Evolutionary conservation across 768 basidiomycete genomes (phyloP), one percentile per base, ranked within the genome.

Genomic region (Phaeotremella fagi): DNA sequence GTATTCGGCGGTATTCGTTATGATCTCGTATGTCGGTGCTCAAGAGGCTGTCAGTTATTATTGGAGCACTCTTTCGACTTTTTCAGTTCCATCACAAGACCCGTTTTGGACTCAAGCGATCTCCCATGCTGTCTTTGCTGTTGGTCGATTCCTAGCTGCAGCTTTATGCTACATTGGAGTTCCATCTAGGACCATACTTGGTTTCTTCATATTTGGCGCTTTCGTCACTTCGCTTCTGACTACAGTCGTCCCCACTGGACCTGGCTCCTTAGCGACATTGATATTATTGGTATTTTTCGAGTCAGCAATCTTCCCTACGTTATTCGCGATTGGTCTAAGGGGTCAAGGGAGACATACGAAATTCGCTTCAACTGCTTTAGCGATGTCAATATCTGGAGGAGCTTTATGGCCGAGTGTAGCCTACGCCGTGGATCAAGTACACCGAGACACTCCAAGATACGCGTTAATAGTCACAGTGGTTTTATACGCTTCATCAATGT

Each of bases 261-360:
- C 26, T 7, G 46, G 46, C 11, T 16, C 65, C 0, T 35, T 66
- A n/a, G 56, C 59, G 3, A 51, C 58, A 15, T 57, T 71, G 22
- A 51, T 71, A 31, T 45, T 73, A 4, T 25, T 54, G 48, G 45
- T 55, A 14, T 64, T 73, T 50, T 71, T 70, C 55, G 65, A 73
- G 48, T 55, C 62, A 0, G 54, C 70, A 26, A 68, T 73, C 31
- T 71, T 73, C 54, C 72, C 72, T 1, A 56, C 61, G 5, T 16
- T 73, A 9, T 71, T 66, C 63, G 70, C 72, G 27, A 68, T 73
- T 46, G 55, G 50, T 12, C 49, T 71, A 1, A 59, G 72, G 2
- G 56, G 56, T 23, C 66, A 70, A 44, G 72, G 72, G 2, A 48
- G 53, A 53, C 55, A 65, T 46, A 68, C 66, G 3, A 69, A 69